Evolutionary conservation across 257 asterid species (phyloP), one percentile per base, ranked within the genome.

Genomic region (Salvia hispanica): DNA sequence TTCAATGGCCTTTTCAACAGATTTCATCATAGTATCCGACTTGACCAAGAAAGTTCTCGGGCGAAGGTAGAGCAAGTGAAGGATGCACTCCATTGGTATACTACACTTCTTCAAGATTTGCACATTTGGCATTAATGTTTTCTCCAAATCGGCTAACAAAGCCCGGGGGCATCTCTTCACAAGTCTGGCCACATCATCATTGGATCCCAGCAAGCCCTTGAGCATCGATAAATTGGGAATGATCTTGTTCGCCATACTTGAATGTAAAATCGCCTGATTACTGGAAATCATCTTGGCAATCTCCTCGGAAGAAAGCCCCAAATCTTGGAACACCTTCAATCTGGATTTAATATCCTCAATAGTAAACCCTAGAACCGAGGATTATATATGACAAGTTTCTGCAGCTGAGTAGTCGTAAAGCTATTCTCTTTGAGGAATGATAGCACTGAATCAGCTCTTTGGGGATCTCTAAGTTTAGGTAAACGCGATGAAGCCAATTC

Each of bases 121-220:
- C 3, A 54, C 14, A 54, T 54, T 54, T 1, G 59, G 59, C 39
- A 54, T 4, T 5, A 54, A 54, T 9, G 59, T 54, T 5, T 25
- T 54, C 1, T 9, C 9, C 9, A 54, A 1, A 54, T 54, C 59
- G 2, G 25, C 25, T 21, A 21, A 21, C 37, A 79, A 13, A 21
- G 58, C 62, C 67, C 78, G 40, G 10, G 66, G 46, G 16, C 66
- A 46, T 25, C 0, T 18, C 28, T 14, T 74, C 6, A 78, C 15
- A 0, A 76, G 9, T 64, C 58, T 73, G 53, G 72, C 68, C 33
- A 83, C 79, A 4, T 62, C 67, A 0, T 74, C 15, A 58, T 58
- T 59, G 45, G 83, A 81, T 13, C 83, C 86, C 9, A 81, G 42
- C 36, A 79, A 34, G 21, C 58, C 62, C 75, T 59, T 69, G 4